Percentiles rank a stretch among this genome's conserved stretches.
Conservation (phyloP, 2,329 filamentous ascomycete genomes). For the Calonectria pteridis region DNA sequence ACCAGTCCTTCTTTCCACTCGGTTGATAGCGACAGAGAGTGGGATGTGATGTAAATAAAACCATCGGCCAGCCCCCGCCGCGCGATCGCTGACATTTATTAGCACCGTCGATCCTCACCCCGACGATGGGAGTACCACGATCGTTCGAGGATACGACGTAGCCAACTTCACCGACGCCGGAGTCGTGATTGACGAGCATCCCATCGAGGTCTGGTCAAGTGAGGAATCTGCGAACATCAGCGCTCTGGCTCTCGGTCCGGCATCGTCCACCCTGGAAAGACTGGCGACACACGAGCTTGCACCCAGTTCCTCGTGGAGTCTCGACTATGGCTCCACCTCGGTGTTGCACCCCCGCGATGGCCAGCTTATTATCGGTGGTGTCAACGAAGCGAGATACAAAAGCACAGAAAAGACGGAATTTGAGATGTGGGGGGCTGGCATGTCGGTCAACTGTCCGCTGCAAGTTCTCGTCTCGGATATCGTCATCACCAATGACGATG, state of each 20-base stretch:
- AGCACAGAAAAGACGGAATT: constrained; percentile 8
- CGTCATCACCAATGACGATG: constrained; percentile 17
- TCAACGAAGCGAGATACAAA: constrained; percentile 21
- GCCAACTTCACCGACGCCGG: constrained; percentile 20
- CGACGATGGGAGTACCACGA: constrained; percentile 15
- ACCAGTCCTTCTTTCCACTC: not conserved
- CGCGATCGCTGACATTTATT: not conserved
- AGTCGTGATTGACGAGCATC: constrained; percentile 3
- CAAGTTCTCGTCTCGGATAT: constrained; percentile 21
- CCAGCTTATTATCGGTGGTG: constrained; percentile 18
- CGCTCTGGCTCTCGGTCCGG: constrained; percentile 14
- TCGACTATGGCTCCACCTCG: constrained; percentile 22
- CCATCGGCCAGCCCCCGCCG: too few relatives aligned
- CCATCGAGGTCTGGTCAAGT: constrained; percentile 20
- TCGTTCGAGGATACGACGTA: constrained; percentile 14
- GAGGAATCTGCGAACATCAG: constrained; percentile 11
- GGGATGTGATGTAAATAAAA: constrained; percentile 11
- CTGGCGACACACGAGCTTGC: not conserved
- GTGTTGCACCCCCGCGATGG: constrained; percentile 20
- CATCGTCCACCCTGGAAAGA: constrained; percentile 12
- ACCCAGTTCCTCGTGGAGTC: constrained; percentile 6
- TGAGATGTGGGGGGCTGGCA: constrained; percentile 24
- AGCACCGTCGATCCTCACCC: constrained; percentile 4
- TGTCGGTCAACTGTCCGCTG: constrained; percentile 19
- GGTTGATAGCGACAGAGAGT: not conserved